phyloP scores from a whole-genome alignment of 495 filamentous ascomycete genomes.

The Xanthoparmelia taractica region DNA sequence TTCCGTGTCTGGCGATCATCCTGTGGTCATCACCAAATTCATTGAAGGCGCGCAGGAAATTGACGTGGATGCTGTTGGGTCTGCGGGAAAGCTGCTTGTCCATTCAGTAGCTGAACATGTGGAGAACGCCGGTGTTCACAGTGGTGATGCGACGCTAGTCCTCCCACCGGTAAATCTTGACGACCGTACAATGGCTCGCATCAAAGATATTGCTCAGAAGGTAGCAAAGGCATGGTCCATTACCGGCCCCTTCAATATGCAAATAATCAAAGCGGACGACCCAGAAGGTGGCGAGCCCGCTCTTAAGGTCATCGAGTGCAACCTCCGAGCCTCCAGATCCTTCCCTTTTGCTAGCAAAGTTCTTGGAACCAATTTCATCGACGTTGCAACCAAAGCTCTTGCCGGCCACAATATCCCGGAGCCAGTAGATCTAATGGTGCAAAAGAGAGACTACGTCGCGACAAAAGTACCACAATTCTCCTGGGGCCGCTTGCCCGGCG shows the following conservation, averaged over 20 bases:
- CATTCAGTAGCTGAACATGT: constrained; percentile 96
- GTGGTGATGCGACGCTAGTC: constrained; percentile 89
- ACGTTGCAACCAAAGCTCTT: constrained; percentile 89
- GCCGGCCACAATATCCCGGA: constrained; percentile 79
- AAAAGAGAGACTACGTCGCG: constrained; percentile 83
- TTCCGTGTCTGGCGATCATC: constrained; percentile 90
- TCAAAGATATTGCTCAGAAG: constrained; percentile 93
- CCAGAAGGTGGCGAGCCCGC: constrained; percentile 57
- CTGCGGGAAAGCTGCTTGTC: constrained; percentile 73
- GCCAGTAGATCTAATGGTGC: constrained; percentile 78
- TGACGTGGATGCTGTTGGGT: constrained; percentile 92
- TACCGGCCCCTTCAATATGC: constrained; percentile 98
- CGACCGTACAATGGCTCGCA: constrained; percentile 63
- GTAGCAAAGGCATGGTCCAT: constrained; percentile 96
- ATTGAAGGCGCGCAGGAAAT: constrained; percentile 97
- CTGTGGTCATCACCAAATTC: constrained; percentile 97
- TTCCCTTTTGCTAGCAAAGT: constrained; percentile 99
- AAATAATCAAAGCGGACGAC: constrained; percentile 88
- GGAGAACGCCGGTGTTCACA: constrained; percentile 94
- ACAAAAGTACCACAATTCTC: constrained; percentile 98
- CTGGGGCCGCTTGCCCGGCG: constrained; percentile 96
- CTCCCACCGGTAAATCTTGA: constrained; percentile 76
- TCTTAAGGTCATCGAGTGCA: constrained; percentile 97
- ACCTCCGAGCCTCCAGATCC: constrained; percentile 91
- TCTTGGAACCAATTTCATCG: constrained; percentile 93